phyloP scores from a whole-genome alignment of 257 asterid genomes.

The Penstemon barbatus region DNA sequence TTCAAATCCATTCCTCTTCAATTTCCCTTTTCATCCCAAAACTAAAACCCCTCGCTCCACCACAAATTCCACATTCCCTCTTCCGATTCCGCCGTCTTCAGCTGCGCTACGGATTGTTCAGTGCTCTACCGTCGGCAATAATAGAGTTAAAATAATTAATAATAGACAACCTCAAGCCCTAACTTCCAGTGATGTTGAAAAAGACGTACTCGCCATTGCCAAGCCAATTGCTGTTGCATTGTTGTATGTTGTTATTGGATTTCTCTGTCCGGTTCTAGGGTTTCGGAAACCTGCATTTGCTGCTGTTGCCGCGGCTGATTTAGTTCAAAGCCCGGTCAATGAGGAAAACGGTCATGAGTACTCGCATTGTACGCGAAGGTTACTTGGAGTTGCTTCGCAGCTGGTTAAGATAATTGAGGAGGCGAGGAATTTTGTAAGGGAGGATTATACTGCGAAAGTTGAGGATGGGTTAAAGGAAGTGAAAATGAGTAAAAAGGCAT shows the following conservation, averaged over 20 bases:
- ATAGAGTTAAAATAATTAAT: constrained; percentile 8
- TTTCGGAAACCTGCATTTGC: constrained; percentile 45
- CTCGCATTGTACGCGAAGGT: constrained; percentile 59
- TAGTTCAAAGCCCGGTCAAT: constrained; percentile 25
- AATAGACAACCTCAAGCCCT: constrained; percentile 10
- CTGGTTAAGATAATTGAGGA: constrained; percentile 58
- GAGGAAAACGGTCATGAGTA: constrained; percentile 51
- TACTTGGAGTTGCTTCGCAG: constrained; percentile 50
- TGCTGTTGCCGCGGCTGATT: constrained; percentile 43
- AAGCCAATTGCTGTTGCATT: constrained; percentile 62
- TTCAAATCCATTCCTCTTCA: constrained; percentile 28
- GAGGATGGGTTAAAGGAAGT: constrained; percentile 62
- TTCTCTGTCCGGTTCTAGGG: constrained; percentile 53
- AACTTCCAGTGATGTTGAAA: constrained; percentile 30
- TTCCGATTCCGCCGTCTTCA: constrained; percentile 27
- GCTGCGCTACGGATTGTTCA: constrained; percentile 26
- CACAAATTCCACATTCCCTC: constrained; percentile 27
- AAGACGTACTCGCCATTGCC: constrained; percentile 36
- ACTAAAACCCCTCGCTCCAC: constrained; percentile 19
- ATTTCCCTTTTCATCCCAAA: constrained; percentile 30
- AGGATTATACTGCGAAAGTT: constrained; percentile 30
- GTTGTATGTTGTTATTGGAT: constrained; percentile 47
- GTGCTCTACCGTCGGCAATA: constrained; percentile 25
- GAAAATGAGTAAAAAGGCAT: constrained; percentile 41
- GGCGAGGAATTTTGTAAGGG: constrained; percentile 42